A percentile compares a stretch with the other conserved stretches of the same genome.
These are phyloP conservation scores for Leccinum sublutescens DNA, from an alignment of 768 basidiomycete species.

Conservation along the genomic window DNA sequence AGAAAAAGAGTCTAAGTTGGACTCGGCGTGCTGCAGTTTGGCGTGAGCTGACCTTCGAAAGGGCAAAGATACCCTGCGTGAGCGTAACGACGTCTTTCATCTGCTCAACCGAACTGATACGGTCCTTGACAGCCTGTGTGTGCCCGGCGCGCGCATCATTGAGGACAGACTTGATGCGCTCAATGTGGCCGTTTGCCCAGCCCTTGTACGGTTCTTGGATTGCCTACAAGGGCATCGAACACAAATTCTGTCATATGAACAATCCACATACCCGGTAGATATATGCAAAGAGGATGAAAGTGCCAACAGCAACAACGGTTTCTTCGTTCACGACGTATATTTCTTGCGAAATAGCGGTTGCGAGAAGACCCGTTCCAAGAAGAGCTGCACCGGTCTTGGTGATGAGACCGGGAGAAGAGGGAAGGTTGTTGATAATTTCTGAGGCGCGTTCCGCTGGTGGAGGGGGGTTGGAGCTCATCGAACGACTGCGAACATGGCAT, in stretches of 20 bases:
- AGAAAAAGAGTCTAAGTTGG: not conserved
- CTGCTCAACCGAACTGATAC: slow-evolving; percentile 87
- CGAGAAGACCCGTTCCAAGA: slow-evolving; percentile 84
- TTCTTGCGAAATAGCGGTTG: slow-evolving; percentile 94
- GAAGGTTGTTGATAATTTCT: slow-evolving; percentile 85
- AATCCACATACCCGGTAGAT: slow-evolving; percentile 66
- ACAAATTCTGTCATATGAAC: not conserved
- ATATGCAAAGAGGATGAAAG: slow-evolving; percentile 77
- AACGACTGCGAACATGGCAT: slow-evolving; percentile 45
- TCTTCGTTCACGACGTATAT: slow-evolving; percentile 98
- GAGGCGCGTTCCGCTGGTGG: slow-evolving; percentile 86
- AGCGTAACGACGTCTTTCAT: slow-evolving; percentile 95
- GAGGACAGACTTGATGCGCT: slow-evolving; percentile 79
- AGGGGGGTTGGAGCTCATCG: slow-evolving; percentile 63
- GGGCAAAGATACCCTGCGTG: slow-evolving; percentile 85
- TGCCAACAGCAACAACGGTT: slow-evolving; percentile 82
- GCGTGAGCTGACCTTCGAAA: slow-evolving; percentile 71
- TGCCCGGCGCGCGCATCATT: slow-evolving; percentile 83
- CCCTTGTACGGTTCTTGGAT: slow-evolving; percentile 85
- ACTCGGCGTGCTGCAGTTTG: not conserved
- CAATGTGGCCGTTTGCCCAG: slow-evolving; percentile 89
- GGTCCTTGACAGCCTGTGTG: slow-evolving; percentile 88
- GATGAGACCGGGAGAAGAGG: slow-evolving; percentile 81
- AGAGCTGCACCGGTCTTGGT: slow-evolving; percentile 94
- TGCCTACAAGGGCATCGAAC: slow-evolving; percentile 42